Evolutionary conservation across 371 early-diverging fungal genomes (phyloP).

Genomic region (Mortierella sp.): DNA sequence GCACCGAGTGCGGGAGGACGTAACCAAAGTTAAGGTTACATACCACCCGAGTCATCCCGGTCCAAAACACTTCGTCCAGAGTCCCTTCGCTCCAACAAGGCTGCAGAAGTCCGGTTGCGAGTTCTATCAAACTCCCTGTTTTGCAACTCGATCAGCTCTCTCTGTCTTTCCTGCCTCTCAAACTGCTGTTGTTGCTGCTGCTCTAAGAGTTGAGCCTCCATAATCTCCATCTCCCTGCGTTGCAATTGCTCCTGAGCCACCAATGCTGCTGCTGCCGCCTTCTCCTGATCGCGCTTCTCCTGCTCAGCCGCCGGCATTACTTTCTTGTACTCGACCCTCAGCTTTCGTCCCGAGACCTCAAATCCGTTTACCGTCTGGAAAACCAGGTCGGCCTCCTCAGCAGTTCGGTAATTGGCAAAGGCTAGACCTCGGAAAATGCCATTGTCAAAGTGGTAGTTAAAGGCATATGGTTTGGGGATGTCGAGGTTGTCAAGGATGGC

Average conservation of each 20-base stretch:
- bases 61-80: slow-evolving; percentile 44
- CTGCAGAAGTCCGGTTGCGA: slow-evolving; percentile 31
- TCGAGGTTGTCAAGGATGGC: slow-evolving; percentile 70
- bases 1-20: background rate
- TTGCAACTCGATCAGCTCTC: slow-evolving; percentile 52
- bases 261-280: slow-evolving; percentile 45
- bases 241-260: slow-evolving; percentile 27
- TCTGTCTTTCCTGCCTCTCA: slow-evolving; percentile 45
- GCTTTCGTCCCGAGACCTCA: slow-evolving; percentile 76
- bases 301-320: slow-evolving; percentile 63
- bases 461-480: slow-evolving; percentile 80
- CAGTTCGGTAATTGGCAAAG: slow-evolving; percentile 83
- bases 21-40: background rate
- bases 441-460: slow-evolving; percentile 86
- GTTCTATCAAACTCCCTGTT: slow-evolving; percentile 36
- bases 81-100: slow-evolving; percentile 39
- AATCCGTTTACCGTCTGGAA: slow-evolving; percentile 75
- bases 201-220: slow-evolving; percentile 53
- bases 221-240: slow-evolving; percentile 40
- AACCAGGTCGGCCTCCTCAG: slow-evolving; percentile 78
- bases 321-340: slow-evolving; percentile 84
- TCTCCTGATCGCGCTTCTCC: slow-evolving; percentile 57
- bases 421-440: slow-evolving; percentile 86
- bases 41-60: slow-evolving; percentile 30
- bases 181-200: slow-evolving; percentile 53